These are phyloP conservation scores for Plectosphaerella cucumerina DNA, from an alignment of 2,329 filamentous ascomycete species.

Conservation along the genomic window DNA sequence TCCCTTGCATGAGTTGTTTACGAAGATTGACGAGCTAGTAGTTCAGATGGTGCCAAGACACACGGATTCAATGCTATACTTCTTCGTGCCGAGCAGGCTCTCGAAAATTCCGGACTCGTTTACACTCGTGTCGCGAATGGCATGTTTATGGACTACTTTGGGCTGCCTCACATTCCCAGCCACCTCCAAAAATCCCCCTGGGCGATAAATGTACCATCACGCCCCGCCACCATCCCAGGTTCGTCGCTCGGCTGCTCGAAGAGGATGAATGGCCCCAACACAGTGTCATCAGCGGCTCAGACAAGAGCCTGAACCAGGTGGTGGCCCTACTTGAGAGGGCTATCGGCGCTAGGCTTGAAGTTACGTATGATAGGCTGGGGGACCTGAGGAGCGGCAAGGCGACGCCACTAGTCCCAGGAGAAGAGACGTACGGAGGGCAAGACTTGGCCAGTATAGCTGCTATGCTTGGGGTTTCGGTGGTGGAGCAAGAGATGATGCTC, in stretches of 20 bases:
- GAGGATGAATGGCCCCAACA: neutral
- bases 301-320: neutral
- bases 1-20: too few relatives aligned
- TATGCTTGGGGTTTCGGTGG: neutral
- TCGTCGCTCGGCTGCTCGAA: constrained; percentile 24
- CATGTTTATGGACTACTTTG: constrained; percentile 22
- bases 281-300: neutral
- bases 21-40: too few relatives aligned
- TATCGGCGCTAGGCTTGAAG: neutral
- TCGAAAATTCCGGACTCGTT: neutral
- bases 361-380: neutral
- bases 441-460: neutral
- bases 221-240: constrained; percentile 12
- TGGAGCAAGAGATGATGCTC: neutral
- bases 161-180: constrained; percentile 14
- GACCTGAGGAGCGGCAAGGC: neutral
- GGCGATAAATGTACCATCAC: constrained; percentile 1
- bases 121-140: constrained; percentile 10
- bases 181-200: constrained; percentile 16
- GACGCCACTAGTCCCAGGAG: neutral
- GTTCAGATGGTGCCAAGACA: too few relatives aligned
- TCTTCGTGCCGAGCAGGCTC: too few relatives aligned
- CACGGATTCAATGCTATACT: too few relatives aligned
- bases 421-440: neutral
- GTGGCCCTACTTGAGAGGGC: neutral